These are phyloP conservation scores for Lyophyllum decastes DNA, from an alignment of 768 basidiomycete species.

Conservation along the genomic window DNA sequence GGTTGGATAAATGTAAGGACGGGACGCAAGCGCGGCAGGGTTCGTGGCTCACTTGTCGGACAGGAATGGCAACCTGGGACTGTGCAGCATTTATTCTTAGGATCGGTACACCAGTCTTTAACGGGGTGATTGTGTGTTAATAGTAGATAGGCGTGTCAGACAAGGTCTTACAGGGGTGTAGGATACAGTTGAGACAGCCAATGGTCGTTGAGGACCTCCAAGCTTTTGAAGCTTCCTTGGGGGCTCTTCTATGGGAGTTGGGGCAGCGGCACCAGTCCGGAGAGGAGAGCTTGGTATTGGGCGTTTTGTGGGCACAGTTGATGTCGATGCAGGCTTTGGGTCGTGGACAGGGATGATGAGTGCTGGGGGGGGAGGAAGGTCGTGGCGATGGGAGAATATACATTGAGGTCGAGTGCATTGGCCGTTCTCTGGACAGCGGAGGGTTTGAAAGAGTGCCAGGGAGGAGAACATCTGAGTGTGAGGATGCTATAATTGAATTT, in stretches of 20 bases:
- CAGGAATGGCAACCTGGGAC: conserved; percentile 71
- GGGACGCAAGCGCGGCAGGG: neutral
- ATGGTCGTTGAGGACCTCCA: conserved; percentile 41
- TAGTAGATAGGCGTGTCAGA: neutral
- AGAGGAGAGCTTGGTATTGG: conserved; percentile 33
- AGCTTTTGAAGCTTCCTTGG: conserved; percentile 67
- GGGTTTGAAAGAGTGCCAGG: conserved; percentile 53
- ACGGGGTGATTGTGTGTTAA: conserved; percentile 2
- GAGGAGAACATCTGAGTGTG: conserved; percentile 60
- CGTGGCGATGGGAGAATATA: conserved; percentile 62
- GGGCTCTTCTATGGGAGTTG: conserved; percentile 41
- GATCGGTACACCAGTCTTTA: conserved; percentile 61
- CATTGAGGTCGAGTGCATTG: conserved; percentile 56
- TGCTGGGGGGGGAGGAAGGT: conserved; percentile 33
- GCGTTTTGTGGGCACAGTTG: conserved; percentile 53
- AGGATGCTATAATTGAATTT: neutral
- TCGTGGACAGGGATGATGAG: conserved; percentile 40
- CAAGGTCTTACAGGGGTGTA: conserved; percentile 33
- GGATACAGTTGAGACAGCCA: conserved; percentile 42
- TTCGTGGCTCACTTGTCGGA: conserved; percentile 59
- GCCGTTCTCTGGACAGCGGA: conserved; percentile 58
- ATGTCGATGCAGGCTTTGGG: conserved; percentile 15
- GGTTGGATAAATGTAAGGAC: conserved; percentile 10
- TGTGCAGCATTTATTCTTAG: conserved; percentile 66
- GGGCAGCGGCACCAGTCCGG: conserved; percentile 19